These are phyloP conservation scores for Calophaca sinica DNA, from an alignment of 306 rosid species.

Conservation along the genomic window DNA sequence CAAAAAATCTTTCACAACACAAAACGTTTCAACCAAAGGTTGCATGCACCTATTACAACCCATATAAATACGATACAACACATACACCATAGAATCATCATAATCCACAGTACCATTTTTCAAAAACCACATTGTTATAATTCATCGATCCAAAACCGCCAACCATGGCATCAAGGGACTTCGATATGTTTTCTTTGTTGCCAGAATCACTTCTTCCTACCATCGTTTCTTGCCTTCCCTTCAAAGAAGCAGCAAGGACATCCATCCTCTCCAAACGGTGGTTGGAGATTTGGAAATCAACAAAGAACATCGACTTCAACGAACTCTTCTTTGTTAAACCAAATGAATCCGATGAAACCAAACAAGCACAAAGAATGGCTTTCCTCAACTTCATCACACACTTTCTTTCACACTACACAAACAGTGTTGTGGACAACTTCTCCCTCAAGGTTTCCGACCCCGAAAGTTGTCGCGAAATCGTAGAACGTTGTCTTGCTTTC, in stretches of 20 bases:
- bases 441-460: conserved; percentile 34
- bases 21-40: too few species aligned
- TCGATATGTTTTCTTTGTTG: background rate
- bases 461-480: background rate
- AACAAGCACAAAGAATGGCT: background rate
- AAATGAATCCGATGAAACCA: background rate
- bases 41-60: too few species aligned
- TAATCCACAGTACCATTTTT: too few species aligned
- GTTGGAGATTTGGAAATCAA: conserved; percentile 25
- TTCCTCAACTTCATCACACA: conserved; percentile 30
- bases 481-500: background rate
- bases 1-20: too few species aligned
- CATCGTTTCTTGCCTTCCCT: conserved; percentile 41
- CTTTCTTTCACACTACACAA: background rate
- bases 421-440: background rate
- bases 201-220: background rate
- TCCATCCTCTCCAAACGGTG: conserved; percentile 37
- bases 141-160: background rate
- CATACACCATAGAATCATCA: too few species aligned
- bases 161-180: too few species aligned
- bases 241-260: conserved; percentile 45
- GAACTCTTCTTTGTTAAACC: conserved; percentile 34
- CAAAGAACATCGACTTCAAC: conserved; percentile 17
- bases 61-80: too few species aligned
- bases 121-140: too few species aligned